These are phyloP conservation scores for Fusarium verrucosum DNA, from an alignment of 2,329 filamentous ascomycete genomes.

Conservation along the genomic window DNA sequence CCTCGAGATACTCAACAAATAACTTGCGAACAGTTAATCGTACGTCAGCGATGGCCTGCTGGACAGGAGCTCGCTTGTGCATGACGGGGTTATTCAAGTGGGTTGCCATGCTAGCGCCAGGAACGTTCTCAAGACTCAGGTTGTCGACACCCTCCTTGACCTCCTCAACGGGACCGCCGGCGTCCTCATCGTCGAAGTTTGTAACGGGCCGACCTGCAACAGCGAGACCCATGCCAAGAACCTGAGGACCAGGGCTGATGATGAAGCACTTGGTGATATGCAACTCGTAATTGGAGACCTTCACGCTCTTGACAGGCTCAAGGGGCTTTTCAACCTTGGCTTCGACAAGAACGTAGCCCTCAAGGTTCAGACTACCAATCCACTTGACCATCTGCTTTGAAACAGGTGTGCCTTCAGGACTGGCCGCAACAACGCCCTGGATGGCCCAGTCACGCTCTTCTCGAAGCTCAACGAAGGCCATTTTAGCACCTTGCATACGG, in stretches of 20 bases:
- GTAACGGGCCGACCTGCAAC: slow-evolving; percentile 64
- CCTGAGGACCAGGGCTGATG: slow-evolving; percentile 69
- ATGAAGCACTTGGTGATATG: slow-evolving; percentile 88
- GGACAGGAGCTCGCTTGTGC: slow-evolving; percentile 90
- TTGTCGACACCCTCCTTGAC: slow-evolving; percentile 56
- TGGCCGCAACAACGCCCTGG: slow-evolving; percentile 80
- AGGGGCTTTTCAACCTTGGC: slow-evolving; percentile 82
- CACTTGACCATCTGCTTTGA: slow-evolving; percentile 96
- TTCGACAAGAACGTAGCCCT: slow-evolving; percentile 85
- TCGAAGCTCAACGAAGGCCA: slow-evolving; percentile 88
- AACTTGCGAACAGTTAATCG: slow-evolving; percentile 70
- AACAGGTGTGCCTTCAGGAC: slow-evolving; percentile 70
- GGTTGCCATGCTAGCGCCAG: slow-evolving; percentile 82
- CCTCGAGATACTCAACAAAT: slow-evolving; percentile 80
- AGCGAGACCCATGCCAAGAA: slow-evolving; percentile 66
- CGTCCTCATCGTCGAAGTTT: slow-evolving; percentile 68
- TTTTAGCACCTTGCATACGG: slow-evolving; percentile 87
- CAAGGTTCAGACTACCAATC: slow-evolving; percentile 75
- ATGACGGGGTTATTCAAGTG: slow-evolving; percentile 92
- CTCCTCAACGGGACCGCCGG: slow-evolving; percentile 53
- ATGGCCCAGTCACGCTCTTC: slow-evolving; percentile 79
- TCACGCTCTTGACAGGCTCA: slow-evolving; percentile 88
- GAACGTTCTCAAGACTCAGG: slow-evolving; percentile 58
- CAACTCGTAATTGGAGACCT: slow-evolving; percentile 81
- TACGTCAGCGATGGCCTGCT: slow-evolving; percentile 76